phyloP scores from a whole-genome alignment of 352 stramenopile genomes.

The Pythium apleroticum region DNA sequence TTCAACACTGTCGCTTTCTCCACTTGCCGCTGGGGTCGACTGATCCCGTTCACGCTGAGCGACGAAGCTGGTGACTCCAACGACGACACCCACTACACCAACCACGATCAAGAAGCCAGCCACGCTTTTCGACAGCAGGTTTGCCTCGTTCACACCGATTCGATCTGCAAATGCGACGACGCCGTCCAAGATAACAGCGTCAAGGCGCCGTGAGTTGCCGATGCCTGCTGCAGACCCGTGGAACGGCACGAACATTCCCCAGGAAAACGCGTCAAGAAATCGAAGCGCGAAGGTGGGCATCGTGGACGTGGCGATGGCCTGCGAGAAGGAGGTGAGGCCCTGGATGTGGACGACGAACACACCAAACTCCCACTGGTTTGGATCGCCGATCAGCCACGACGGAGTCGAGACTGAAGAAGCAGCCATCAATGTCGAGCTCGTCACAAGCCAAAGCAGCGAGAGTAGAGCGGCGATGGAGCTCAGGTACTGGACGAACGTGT shows the following conservation, averaged over 20 bases:
- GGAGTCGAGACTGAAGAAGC: background rate
- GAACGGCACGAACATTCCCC: constrained; percentile 20
- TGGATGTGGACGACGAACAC: constrained; percentile 30
- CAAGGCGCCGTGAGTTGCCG: constrained; percentile 3
- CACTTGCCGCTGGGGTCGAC: background rate
- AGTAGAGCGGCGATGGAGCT: background rate
- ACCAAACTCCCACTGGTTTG: constrained; percentile 31
- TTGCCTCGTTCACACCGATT: constrained; percentile 16
- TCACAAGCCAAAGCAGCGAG: background rate
- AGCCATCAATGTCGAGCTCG: background rate
- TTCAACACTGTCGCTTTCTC: background rate
- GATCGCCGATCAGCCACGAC: background rate
- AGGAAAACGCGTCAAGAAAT: constrained; percentile 27
- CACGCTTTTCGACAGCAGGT: constrained; percentile 1
- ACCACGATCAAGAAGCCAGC: constrained; percentile 19
- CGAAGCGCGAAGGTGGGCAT: constrained; percentile 14
- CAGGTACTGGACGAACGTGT: constrained; percentile 1
- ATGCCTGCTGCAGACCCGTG: background rate
- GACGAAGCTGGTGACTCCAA: background rate
- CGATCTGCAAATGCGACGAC: constrained; percentile 21
- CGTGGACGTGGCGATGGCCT: background rate
- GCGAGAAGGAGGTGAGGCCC: constrained; percentile 14
- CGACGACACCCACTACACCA: constrained; percentile 12
- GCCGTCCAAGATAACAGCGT: constrained; percentile 17
- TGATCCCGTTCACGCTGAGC: background rate